Base-by-base conservation (phyloP, 1,139 yeast genomes). In the Suhomyces anneliseae region DNA sequence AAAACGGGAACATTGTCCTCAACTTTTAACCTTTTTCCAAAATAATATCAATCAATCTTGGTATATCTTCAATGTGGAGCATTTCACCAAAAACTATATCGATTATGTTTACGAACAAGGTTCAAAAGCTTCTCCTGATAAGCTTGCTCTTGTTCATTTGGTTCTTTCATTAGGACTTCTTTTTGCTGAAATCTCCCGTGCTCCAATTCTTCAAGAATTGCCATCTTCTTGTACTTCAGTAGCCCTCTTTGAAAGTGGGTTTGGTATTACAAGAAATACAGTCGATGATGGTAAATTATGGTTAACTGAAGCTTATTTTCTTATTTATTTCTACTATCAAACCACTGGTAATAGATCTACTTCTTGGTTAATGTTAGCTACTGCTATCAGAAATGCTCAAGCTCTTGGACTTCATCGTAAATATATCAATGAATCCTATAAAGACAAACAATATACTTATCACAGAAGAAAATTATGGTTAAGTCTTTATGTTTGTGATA, bases 131-230 rank as follows among this genome's bases (percentile, higher is more conserved):
- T 35, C 42, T 8, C 40, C 38, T 3, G 51, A 50, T 6, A 48
- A 53, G 35, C 33, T 50, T 19, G 52, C 50, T 35, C 51, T 72
- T 27, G 50, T 74, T 8, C 70, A 73, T 45, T 57, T 76, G 46
- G 67, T 72, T 1, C 56, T 76, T 41, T 76, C 78, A 0, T 59
- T 76, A 27, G 79, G 78, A 1, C 62, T 77, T 1, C 59, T 72
- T 2, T 74, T 62, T 51, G 60, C 56, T 14, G 57, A 47, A 39
- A 51, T 48, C 33, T 48, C 49, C 43, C 66, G 56, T 42, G 47
- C 60, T 45, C 50, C 64, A 45, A 41, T 52, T 42, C 32, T 49
- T 7, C 43, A 45, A 40, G 56, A 49, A 43, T 54, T 50, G 14
- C 56, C 57, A 8, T 45, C 57, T 6, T 24, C 38, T 10, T 33